These are phyloP conservation scores for Salvia rosmarinus DNA, from an alignment of 257 asterid genomes.

Conservation along the genomic window DNA sequence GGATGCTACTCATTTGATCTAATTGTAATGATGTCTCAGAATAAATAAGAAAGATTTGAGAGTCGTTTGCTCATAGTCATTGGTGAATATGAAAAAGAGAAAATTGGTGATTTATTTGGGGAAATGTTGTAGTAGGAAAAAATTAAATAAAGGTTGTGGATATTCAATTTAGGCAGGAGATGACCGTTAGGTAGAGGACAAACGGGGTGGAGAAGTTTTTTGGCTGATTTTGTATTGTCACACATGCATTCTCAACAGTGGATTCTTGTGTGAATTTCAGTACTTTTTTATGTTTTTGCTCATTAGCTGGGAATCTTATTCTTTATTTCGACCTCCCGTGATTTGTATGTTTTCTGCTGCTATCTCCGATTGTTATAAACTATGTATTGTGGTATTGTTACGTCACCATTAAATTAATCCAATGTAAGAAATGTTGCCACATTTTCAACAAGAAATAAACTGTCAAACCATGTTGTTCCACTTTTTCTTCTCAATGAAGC, in stretches of 20 bases:
- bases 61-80: too few relatives aligned
- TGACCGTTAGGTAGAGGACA: slow-evolving; percentile 42
- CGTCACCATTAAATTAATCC: not conserved
- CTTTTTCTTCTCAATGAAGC: too few relatives aligned
- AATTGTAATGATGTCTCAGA: too few relatives aligned
- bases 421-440: not conserved
- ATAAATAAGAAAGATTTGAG: too few relatives aligned
- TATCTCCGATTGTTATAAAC: slow-evolving; percentile 10
- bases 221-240: slow-evolving; percentile 40
- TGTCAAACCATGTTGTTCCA: not conserved
- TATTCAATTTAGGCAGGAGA: slow-evolving; percentile 26
- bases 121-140: not conserved
- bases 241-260: slow-evolving; percentile 14
- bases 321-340: slow-evolving; percentile 35
- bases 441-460: not conserved
- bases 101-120: not conserved
- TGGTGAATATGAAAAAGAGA: not conserved
- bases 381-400: slow-evolving; percentile 2
- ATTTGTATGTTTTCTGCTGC: not conserved
- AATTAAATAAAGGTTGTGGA: slow-evolving; percentile 3
- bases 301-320: slow-evolving; percentile 33
- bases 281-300: slow-evolving; percentile 30
- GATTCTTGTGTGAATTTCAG: slow-evolving; percentile 36
- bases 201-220: slow-evolving; percentile 30
- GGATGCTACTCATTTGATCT: too few relatives aligned